These are phyloP conservation scores for Digitaria exilis DNA, from an alignment of 202 grass and related monocot species.

Conservation along the genomic window DNA sequence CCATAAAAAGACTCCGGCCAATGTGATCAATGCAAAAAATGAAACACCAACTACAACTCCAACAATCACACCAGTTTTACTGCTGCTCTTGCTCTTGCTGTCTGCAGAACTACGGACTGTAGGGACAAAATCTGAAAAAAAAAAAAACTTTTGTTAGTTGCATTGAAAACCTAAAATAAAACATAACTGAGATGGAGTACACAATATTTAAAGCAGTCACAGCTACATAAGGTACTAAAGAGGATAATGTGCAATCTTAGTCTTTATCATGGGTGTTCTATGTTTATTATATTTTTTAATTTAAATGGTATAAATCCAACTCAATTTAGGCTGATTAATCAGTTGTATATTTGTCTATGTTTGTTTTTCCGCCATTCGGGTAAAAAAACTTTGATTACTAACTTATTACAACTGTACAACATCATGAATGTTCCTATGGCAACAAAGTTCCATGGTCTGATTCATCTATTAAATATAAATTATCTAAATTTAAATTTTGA, in stretches of 20 bases:
- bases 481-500: neutral
- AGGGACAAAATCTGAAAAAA: conserved; percentile 73
- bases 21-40: conserved; percentile 42
- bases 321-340: conserved; percentile 10
- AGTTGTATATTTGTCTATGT: neutral
- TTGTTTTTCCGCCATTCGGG: neutral
- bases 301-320: neutral
- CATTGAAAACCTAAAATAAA: conserved; percentile 13
- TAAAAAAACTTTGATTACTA: neutral
- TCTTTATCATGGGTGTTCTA: neutral
- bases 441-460: conserved; percentile 19
- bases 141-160: conserved; percentile 26
- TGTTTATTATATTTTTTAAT: conserved; percentile 16
- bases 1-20: conserved; percentile 57
- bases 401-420: conserved; percentile 10
- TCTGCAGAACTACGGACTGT: conserved; percentile 50
- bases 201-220: neutral
- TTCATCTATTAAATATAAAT: conserved; percentile 6
- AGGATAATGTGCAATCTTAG: conserved; percentile 22
- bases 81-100: conserved; percentile 42
- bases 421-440: neutral
- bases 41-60: conserved; percentile 49
- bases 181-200: neutral
- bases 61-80: conserved; percentile 56
- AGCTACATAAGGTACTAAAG: neutral